Base-by-base conservation (phyloP, 495 filamentous ascomycete genomes). In the Penicillium mononematosum region DNA sequence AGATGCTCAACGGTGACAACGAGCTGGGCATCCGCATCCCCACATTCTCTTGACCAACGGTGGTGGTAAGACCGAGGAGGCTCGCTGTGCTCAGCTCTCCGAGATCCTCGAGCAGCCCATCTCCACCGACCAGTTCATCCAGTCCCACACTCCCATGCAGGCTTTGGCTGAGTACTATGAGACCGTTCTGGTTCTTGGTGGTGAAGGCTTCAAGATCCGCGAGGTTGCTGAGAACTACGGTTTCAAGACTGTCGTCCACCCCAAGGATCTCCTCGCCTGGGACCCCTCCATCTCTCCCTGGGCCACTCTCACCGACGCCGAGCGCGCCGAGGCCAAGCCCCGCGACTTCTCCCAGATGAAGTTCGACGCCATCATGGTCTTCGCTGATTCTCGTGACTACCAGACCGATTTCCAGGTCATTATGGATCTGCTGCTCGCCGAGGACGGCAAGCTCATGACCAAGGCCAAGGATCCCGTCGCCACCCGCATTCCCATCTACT, bases 41-140 rank as follows among this genome's bases (percentile, higher is more conserved):
- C 93, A 95, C 72, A 95, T 97, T 61, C 88, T 96, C 60, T 78
- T 97, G 45, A 97, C 92, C 64, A 97, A 97, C 72, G 92, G 92
- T 63, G 92, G 92, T 65, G 92, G 92, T 64, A 95, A 93, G 77
- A 88, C 86, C 32, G 91, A 96, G 75, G 77, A 83, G 45, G 91
- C 92, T 59, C 83, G 92, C 29, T 95, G 92, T 68, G 67, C 84
- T 50, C 88, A 96, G 63, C 82, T 96, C 16, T 85, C 84, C 59
- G 73, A 86, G 60, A 84, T 90, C 63, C 82, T 97, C 32, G 84
- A 90, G 55, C 75, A 85, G 32, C 74, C 75, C 56, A 86, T 96
- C 59, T 89, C 90, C 1, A 88, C 88, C 4, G 88, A 88, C 56
- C 92, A 95, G 68, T 95, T 96, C 78, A 92, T 96, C 71, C 93